These are phyloP conservation scores for Entomortierella beljakovae DNA, from an alignment of 192 early-diverging fungal genomes.

Conservation along the genomic window DNA sequence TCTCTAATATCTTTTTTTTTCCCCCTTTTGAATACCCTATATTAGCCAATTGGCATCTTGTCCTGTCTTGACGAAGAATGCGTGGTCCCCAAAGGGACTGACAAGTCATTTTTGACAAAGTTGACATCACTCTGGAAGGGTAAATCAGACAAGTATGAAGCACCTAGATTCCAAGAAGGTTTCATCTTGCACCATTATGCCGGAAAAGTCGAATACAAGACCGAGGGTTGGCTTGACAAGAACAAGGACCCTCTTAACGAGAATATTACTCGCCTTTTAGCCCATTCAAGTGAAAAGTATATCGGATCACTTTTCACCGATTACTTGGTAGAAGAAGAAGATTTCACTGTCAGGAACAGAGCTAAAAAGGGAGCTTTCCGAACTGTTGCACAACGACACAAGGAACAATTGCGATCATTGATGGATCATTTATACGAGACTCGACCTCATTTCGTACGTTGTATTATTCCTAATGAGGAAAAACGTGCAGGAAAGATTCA, in stretches of 20 bases:
- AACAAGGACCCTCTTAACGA: constrained; percentile 99
- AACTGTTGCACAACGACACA: constrained; percentile 94
- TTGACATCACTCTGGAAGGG: constrained; percentile 90
- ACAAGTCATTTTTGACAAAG: constrained; percentile 95
- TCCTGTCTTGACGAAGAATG: constrained; percentile 98
- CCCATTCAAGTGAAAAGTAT: constrained; percentile 83
- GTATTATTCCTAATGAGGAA: constrained; percentile 95
- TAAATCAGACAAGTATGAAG: constrained; percentile 89
- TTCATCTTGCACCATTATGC: constrained; percentile 97
- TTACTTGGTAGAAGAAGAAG: constrained; percentile 72
- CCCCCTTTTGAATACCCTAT: neutral
- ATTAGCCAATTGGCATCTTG: constrained; percentile 93
- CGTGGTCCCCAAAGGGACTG: constrained; percentile 96
- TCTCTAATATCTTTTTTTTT: neutral
- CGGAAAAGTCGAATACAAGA: constrained; percentile 93
- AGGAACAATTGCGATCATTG: constrained; percentile 89
- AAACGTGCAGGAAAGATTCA: constrained; percentile 89
- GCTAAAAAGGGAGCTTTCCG: constrained; percentile 91
- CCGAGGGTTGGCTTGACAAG: constrained; percentile 94
- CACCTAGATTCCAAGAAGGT: constrained; percentile 85
- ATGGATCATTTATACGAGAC: constrained; percentile 94
- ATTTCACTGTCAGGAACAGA: constrained; percentile 47
- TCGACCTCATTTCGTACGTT: constrained; percentile 97
- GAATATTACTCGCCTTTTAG: constrained; percentile 88
- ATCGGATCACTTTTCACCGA: constrained; percentile 87